These are phyloP conservation scores for Salvia miltiorrhiza DNA, from an alignment of 257 asterid species.

Conservation along the genomic window DNA sequence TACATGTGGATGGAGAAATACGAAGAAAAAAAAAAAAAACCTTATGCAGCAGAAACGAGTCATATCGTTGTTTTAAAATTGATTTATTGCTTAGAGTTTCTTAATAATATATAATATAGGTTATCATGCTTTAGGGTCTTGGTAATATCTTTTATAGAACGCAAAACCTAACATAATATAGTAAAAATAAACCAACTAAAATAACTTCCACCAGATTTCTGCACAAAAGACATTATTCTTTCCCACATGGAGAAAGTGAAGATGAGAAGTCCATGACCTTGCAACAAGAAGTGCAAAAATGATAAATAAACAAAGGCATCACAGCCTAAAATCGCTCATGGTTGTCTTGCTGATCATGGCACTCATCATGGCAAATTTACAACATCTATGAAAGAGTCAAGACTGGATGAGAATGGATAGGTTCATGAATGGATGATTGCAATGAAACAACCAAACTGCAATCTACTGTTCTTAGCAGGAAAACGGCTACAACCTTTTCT, in stretches of 20 bases:
- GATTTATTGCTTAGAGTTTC: background rate
- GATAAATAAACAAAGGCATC: background rate
- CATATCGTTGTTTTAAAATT: no score
- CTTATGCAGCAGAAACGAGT: no score
- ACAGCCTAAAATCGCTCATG: background rate
- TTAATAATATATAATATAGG: background rate
- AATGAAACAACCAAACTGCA: background rate
- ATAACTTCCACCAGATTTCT: background rate
- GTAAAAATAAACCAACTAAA: background rate
- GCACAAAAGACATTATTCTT: no score
- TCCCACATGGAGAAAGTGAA: background rate
- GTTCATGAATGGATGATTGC: background rate
- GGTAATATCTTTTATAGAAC: background rate
- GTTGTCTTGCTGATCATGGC: conserved; percentile 7
- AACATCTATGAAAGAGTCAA: background rate
- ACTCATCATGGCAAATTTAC: background rate
- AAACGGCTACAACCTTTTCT: background rate
- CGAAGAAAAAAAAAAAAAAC: no score
- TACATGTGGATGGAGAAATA: no score
- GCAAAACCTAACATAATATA: background rate
- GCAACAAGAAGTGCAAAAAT: background rate
- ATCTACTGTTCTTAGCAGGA: background rate
- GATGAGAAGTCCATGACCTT: background rate
- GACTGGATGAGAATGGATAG: background rate
- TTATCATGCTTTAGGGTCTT: background rate